Conservation (phyloP, 495 filamentous ascomycete species). For the Aspergillus hancockii region DNA sequence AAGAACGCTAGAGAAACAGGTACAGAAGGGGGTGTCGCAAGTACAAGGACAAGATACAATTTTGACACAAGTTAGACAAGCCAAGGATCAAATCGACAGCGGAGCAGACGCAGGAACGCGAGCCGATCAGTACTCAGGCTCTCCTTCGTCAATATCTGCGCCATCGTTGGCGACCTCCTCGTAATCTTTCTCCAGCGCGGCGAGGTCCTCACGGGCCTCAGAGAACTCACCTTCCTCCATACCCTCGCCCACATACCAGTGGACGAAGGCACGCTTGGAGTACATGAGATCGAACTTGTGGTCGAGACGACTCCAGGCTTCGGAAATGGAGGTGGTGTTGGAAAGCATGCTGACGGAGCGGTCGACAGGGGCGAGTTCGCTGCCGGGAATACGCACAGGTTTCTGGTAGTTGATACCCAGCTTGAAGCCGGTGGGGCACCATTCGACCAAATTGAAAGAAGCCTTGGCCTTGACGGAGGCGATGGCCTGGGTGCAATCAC, state of each 20-base stretch:
- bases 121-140: slow-evolving; percentile 65
- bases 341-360: slow-evolving; percentile 87
- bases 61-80: slow-evolving; percentile 21
- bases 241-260: slow-evolving; percentile 95
- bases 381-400: slow-evolving; percentile 73
- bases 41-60: slow-evolving; percentile 22
- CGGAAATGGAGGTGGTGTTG: slow-evolving; percentile 89
- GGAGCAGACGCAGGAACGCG: slow-evolving; percentile 1
- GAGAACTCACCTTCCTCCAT: slow-evolving; percentile 96
- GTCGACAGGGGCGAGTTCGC: slow-evolving; percentile 80
- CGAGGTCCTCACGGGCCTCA: slow-evolving; percentile 87
- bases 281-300: slow-evolving; percentile 98
- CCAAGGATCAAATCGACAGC: slow-evolving; percentile 26
- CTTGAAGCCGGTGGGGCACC: slow-evolving; percentile 97
- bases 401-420: slow-evolving; percentile 93
- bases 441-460: slow-evolving; percentile 91
- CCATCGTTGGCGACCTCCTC: slow-evolving; percentile 84
- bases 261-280: slow-evolving; percentile 90
- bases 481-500: slow-evolving; percentile 78
- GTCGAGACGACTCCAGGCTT: slow-evolving; percentile 86
- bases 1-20: slow-evolving; percentile 30
- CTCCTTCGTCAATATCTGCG: slow-evolving; percentile 60
- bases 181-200: slow-evolving; percentile 88
- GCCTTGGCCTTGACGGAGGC: slow-evolving; percentile 81
- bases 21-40: slow-evolving; percentile 36